Base-by-base conservation (phyloP, 75 land plant species). In the Pinus albicaulis region DNA sequence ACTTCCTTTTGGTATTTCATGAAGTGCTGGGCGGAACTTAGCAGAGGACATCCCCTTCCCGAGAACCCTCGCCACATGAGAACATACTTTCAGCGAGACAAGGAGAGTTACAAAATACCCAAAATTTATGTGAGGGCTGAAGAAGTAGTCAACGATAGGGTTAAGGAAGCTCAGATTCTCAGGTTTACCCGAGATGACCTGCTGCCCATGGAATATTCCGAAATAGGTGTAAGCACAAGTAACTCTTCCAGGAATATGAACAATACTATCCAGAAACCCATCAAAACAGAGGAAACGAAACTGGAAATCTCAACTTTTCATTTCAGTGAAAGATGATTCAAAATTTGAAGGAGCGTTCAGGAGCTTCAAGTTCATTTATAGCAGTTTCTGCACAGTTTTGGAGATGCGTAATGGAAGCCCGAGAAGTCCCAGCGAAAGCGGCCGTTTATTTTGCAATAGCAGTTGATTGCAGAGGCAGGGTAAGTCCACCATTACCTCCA, bases 21-120 rank as follows among this genome's bases (percentile, higher is more conserved):
- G 86, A 83, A 78, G 38, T 75, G 86, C 1, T 91, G 93, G 93
- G 82, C 85, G 2, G 79, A 78, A 7, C 15, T 79, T 19, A 70
- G 57, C 61, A 66, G 74, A 48, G 68, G 68, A 3, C 20, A 15
- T 4, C 68, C 68, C 19, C 3, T 64, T 64, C 3, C 4, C 6
- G 25, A 64, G 13, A 16, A 3, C 4, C 68, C 68, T 6, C 20
- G 14, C 28, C 19, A 15, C 19, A 28, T 14, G 36, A 26, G 68
- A 64, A 15, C 68, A 64, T 13, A 15, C 34, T 34, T 31, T 5
- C 31, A 64, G 34, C 68, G 68, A 31, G 36, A 28, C 17, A 62
- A 26, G 4, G 28, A 62, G 65, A 25, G 16, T 10, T 48, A 48
- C 52, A 8, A 8, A 8, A 48, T 48, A 48, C 52, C 52, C 52